phyloP scores from a whole-genome alignment of 495 filamentous ascomycete species.

The Lasiosphaeria ovina region DNA sequence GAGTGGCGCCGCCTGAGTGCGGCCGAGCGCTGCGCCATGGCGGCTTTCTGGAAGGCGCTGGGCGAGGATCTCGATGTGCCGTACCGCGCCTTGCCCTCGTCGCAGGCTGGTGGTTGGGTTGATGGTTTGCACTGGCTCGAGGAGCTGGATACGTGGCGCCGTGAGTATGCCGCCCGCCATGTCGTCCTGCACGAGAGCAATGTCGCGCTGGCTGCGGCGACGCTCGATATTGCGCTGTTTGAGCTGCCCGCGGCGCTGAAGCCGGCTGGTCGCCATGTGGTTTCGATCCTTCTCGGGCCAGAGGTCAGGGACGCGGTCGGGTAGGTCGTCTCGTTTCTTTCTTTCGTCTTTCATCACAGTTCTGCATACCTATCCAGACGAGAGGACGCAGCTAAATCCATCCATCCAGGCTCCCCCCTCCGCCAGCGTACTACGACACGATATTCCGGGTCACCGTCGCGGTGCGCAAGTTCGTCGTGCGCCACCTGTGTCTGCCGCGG shows the following conservation, averaged over 20 bases:
- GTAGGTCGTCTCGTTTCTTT: not conserved
- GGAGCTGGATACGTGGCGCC: not conserved
- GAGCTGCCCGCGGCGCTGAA: not conserved
- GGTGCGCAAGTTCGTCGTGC: not conserved
- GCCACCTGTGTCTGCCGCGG: not conserved
- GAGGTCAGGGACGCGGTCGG: not conserved
- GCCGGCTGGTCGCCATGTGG: not conserved
- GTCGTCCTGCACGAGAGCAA: not conserved
- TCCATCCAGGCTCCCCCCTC: not conserved
- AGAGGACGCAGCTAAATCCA: not conserved
- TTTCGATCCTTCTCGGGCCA: not conserved
- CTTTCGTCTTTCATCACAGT: not conserved
- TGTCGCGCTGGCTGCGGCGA: not conserved
- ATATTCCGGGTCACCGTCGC: not conserved
- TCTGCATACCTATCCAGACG: too few species aligned
- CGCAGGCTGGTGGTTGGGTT: not conserved
- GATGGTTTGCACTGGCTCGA: not conserved
- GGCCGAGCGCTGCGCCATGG: not conserved
- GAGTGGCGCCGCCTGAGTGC: not conserved
- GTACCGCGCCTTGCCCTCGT: not conserved
- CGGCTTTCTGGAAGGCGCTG: not conserved
- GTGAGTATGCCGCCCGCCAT: not conserved
- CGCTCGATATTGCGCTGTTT: not conserved
- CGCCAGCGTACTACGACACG: not conserved
- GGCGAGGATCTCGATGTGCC: not conserved